Evolutionary conservation across 371 early-diverging fungal species (phyloP).

Genomic region (Funneliformis caledonium): DNA sequence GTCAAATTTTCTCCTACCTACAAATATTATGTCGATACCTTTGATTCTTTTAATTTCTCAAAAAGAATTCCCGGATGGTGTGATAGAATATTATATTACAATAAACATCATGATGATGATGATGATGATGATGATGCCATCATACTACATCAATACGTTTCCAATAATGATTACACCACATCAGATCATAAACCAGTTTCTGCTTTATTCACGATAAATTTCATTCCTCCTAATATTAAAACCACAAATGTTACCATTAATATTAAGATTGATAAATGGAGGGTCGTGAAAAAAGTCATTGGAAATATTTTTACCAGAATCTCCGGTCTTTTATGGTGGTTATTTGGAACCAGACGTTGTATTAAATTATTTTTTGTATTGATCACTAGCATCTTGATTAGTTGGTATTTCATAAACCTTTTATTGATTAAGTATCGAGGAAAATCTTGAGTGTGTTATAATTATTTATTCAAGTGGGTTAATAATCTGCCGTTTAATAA

Average conservation of each 20-base stretch:
- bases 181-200: constrained; percentile 40
- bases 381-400: not conserved
- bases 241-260: not conserved
- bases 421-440: too few species aligned
- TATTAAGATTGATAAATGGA: constrained; percentile 12
- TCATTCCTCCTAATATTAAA: not conserved
- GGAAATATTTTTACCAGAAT: constrained; percentile 1
- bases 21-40: constrained; percentile 60
- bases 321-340: constrained; percentile 25
- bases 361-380: not conserved
- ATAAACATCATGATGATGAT: not conserved
- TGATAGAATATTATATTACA: constrained; percentile 66
- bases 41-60: constrained; percentile 50
- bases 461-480: too few species aligned
- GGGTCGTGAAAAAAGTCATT: not conserved
- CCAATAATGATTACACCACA: constrained; percentile 15
- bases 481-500: too few species aligned
- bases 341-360: constrained; percentile 8
- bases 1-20: constrained; percentile 70
- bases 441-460: too few species aligned
- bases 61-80: constrained; percentile 71
- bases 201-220: constrained; percentile 16
- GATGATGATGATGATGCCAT: not conserved
- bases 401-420: not conserved
- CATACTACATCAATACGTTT: not conserved